Conservation (phyloP, 2,329 filamentous ascomycete species). For the Colletotrichum shisoi region DNA sequence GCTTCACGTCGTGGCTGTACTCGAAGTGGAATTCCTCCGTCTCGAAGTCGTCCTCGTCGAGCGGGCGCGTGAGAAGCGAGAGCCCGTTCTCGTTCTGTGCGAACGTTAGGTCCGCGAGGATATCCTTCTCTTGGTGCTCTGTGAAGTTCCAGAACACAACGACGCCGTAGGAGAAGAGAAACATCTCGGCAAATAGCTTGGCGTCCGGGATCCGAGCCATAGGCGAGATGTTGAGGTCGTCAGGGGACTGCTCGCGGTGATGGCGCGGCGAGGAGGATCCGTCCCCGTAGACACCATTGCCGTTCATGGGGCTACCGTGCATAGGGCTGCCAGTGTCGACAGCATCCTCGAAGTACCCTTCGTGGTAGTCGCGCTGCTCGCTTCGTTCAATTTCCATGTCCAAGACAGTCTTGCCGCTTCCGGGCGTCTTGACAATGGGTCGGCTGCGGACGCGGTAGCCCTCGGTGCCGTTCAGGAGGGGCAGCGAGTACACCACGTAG, state of each 20-base stretch:
- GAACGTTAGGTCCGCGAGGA: constrained; percentile 93
- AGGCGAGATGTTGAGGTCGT: constrained; percentile 58
- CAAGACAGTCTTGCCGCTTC: constrained; percentile 84
- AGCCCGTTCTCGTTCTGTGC: constrained; percentile 70
- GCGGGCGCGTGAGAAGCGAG: constrained; percentile 77
- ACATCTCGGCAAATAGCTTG: constrained; percentile 90
- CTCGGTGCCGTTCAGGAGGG: constrained; percentile 82
- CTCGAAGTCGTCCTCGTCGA: constrained; percentile 91
- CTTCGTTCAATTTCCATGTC: constrained; percentile 97
- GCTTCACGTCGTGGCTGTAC: constrained; percentile 84
- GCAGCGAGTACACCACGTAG: constrained; percentile 93
- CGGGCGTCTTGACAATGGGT: constrained; percentile 89
- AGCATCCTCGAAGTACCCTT: constrained; percentile 86
- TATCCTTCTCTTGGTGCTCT: constrained; percentile 93
- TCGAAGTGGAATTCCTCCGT: constrained; percentile 99
- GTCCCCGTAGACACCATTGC: constrained; percentile 43
- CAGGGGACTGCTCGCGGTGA: constrained; percentile 44
- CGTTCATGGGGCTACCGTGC: constrained; percentile 47
- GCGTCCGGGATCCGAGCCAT: constrained; percentile 72
- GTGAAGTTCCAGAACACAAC: constrained; percentile 99
- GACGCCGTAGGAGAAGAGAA: constrained; percentile 95
- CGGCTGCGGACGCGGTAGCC: constrained; percentile 90
- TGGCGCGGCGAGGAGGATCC: constrained; percentile 44
- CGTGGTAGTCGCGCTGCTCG: constrained; percentile 86
- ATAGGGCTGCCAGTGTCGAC: constrained; percentile 56